Conservation (phyloP, 2,329 filamentous ascomycete species). For the Aureobasidium melanogenum region DNA sequence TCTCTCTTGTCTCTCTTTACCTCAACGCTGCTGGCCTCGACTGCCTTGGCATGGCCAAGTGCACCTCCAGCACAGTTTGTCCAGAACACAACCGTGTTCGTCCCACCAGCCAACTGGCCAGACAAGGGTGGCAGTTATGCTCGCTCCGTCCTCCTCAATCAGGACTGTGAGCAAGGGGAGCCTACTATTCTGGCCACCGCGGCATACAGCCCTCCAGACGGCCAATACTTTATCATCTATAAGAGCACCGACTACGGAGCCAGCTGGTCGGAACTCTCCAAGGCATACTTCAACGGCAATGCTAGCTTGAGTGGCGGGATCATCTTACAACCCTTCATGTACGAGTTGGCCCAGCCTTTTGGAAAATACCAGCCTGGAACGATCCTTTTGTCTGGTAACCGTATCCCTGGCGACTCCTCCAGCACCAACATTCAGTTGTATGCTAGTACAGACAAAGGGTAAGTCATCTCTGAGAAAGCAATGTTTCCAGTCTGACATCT, state of each 20-base stretch:
- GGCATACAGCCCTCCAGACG: conserved; percentile 44
- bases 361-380: conserved; percentile 54
- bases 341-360: conserved; percentile 49
- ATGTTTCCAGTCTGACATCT: neutral
- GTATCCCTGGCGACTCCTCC: conserved; percentile 50
- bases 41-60: conserved; percentile 1
- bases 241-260: conserved; percentile 37
- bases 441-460: conserved; percentile 51
- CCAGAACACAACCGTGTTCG: conserved; percentile 18
- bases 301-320: conserved; percentile 46
- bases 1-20: neutral
- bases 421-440: conserved; percentile 62
- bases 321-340: conserved; percentile 58
- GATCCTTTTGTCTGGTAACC: conserved; percentile 52
- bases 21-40: neutral
- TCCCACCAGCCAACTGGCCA: conserved; percentile 20
- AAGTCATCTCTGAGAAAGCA: neutral
- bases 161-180: conserved; percentile 24
- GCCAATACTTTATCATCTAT: conserved; percentile 39
- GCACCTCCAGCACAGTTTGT: neutral
- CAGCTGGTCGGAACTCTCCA: conserved; percentile 56
- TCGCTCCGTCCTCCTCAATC: conserved; percentile 37
- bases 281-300: conserved; percentile 55
- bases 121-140: conserved; percentile 41
- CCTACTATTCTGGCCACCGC: conserved; percentile 41